These are phyloP conservation scores for Annulohypoxylon truncatum DNA, from an alignment of 2,329 filamentous ascomycete genomes.

Conservation along the genomic window DNA sequence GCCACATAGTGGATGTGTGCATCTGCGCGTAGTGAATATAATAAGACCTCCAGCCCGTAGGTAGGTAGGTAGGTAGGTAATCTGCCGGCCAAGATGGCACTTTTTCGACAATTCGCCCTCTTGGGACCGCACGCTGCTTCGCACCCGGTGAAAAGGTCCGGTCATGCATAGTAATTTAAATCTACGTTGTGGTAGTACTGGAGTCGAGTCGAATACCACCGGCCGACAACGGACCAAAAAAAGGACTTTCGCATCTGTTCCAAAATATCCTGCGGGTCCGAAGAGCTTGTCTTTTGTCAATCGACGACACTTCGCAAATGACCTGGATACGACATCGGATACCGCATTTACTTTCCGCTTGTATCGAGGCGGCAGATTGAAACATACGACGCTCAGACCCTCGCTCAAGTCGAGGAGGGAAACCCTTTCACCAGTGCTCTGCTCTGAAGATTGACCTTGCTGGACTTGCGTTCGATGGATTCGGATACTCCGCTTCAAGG, in stretches of 20 bases:
- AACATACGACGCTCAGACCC: background rate
- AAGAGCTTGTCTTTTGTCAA: background rate
- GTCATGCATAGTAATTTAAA: conserved; percentile 8
- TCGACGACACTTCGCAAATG: background rate
- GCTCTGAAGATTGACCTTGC: conserved; percentile 12
- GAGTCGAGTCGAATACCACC: background rate
- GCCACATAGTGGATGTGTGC: background rate
- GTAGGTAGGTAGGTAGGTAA: no score
- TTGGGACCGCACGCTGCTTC: background rate
- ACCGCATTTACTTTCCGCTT: background rate
- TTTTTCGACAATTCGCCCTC: conserved; percentile 2
- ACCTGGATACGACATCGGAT: conserved; percentile 9
- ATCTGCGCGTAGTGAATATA: background rate
- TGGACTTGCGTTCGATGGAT: conserved; percentile 17
- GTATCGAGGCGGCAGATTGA: background rate
- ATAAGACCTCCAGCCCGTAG: no score
- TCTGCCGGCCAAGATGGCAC: conserved; percentile 14
- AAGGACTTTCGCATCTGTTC: background rate
- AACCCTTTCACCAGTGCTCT: conserved; percentile 7
- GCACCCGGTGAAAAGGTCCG: background rate
- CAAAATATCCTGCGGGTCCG: background rate
- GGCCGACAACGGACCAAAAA: conserved; percentile 12
- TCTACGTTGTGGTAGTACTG: background rate
- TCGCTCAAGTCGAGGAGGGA: conserved; percentile 9
- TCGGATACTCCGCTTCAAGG: conserved; percentile 17